phyloP scores from a whole-genome alignment of 1,139 yeast genomes.

The Zygoascus hellenicus region DNA sequence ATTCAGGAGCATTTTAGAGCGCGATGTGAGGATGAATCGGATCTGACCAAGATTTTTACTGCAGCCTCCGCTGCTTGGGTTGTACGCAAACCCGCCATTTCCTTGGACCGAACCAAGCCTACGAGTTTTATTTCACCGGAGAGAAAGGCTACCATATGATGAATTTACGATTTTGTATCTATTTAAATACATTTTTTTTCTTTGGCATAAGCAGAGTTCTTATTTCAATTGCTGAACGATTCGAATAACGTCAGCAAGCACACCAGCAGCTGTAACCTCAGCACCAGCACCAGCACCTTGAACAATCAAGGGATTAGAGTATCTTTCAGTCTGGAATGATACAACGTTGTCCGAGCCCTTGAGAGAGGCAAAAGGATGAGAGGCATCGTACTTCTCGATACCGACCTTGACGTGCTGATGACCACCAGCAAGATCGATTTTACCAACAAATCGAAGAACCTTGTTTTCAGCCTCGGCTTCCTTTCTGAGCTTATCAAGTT shows the following conservation, averaged over 20 bases:
- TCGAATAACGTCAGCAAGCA: conserved; percentile 85
- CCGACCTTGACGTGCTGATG: conserved; percentile 64
- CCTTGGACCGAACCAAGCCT: not conserved
- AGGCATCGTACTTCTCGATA: conserved; percentile 67
- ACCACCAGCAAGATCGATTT: conserved; percentile 66
- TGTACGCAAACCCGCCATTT: not conserved
- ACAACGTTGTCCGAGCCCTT: conserved; percentile 96
- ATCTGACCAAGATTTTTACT: conserved; percentile 3
- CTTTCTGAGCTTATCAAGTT: conserved; percentile 67
- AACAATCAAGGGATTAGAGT: conserved; percentile 83
- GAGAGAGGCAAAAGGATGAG: conserved; percentile 93
- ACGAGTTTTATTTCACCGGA: not conserved
- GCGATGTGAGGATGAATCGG: conserved; percentile 1
- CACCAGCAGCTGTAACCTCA: conserved; percentile 98
- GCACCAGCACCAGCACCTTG: conserved; percentile 99
- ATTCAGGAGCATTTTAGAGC: conserved; percentile 2
- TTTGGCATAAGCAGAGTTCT: not conserved
- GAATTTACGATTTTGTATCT: not conserved
- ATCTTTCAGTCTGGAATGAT: conserved; percentile 84
- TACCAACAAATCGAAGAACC: conserved; percentile 90
- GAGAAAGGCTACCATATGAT: not conserved
- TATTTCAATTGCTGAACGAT: conserved; percentile 56
- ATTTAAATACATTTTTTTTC: not conserved
- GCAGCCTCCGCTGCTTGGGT: conserved; percentile 1
- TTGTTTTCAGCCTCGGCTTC: conserved; percentile 79